A percentile compares a stretch with the other conserved stretches of the same genome.
Evolutionary conservation across 2,329 filamentous ascomycete species (phyloP).

Genomic region (Xylaria hypoxylon): DNA sequence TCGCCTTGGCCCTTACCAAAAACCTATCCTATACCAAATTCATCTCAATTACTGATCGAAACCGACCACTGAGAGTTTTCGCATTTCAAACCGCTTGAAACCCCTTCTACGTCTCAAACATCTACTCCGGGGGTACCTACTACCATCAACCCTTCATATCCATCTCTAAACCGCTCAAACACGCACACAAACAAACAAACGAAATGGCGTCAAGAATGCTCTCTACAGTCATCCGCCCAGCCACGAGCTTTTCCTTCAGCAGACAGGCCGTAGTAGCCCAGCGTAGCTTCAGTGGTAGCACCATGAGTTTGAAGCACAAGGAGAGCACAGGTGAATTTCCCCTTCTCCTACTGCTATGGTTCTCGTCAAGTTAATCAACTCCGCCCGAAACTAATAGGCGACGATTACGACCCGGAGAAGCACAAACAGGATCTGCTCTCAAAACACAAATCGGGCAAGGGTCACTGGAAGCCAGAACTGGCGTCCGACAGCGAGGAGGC

Average conservation of each 20-base stretch:
- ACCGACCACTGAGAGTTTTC: conserved; percentile 12
- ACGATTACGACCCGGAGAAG: conserved; percentile 60
- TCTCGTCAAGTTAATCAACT: conserved; percentile 42
- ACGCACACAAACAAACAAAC: conserved; percentile 12
- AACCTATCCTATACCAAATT: conserved; percentile 7
- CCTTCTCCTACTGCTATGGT: not conserved
- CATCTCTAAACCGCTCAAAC: not conserved
- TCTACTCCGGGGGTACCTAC: too few relatives aligned
- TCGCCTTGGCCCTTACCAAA: not conserved
- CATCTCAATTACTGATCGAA: conserved; percentile 6
- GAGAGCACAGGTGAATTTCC: conserved; percentile 45
- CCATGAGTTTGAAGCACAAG: conserved; percentile 45
- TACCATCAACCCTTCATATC: not conserved
- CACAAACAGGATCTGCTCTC: conserved; percentile 71
- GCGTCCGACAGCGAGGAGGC: conserved; percentile 84
- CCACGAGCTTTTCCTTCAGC: conserved; percentile 43
- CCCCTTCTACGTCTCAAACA: not conserved
- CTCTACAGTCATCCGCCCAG: conserved; percentile 41
- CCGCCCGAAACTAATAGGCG: conserved; percentile 46
- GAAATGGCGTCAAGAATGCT: conserved; percentile 52
- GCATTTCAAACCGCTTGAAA: conserved; percentile 17
- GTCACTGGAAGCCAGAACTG: conserved; percentile 81
- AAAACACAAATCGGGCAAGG: conserved; percentile 77
- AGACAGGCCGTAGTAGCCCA: conserved; percentile 43
- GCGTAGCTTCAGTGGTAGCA: conserved; percentile 45